These are phyloP conservation scores for Candida sanyiensis DNA, from an alignment of 805 yeast species.

Conservation along the genomic window DNA sequence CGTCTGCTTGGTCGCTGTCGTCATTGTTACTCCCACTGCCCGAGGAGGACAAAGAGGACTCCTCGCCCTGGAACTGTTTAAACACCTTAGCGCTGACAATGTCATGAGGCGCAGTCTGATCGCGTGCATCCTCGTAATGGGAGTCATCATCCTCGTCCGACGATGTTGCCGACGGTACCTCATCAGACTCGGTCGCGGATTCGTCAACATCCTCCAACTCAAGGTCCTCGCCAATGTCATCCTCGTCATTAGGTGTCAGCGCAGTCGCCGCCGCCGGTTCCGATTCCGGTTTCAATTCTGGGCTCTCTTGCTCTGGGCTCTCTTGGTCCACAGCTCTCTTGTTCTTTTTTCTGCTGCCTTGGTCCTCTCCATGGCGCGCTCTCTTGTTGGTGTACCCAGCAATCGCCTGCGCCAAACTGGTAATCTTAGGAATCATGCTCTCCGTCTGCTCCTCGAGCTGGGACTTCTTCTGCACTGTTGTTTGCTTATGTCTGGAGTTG, in stretches of 20 bases:
- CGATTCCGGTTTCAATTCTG: too few species aligned
- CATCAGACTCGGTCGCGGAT: neutral
- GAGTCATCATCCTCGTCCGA: slow-evolving; percentile 17
- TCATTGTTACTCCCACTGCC: slow-evolving; percentile 23
- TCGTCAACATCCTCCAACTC: slow-evolving; percentile 28
- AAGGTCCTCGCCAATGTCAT: slow-evolving; percentile 31
- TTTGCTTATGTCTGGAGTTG: slow-evolving; percentile 4
- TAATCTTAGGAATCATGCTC: slow-evolving; percentile 9
- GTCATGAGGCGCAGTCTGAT: slow-evolving; percentile 16
- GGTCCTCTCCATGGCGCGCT: slow-evolving; percentile 14
- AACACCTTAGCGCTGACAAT: slow-evolving; percentile 21
- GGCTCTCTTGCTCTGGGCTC: too few species aligned
- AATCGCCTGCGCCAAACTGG: slow-evolving; percentile 24
- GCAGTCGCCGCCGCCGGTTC: slow-evolving; percentile 1
- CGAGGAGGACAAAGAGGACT: too few species aligned
- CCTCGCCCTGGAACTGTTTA: slow-evolving; percentile 15
- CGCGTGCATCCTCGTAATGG: slow-evolving; percentile 18
- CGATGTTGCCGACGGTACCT: slow-evolving; percentile 3
- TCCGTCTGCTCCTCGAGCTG: slow-evolving; percentile 8
- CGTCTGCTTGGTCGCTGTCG: slow-evolving; percentile 19
- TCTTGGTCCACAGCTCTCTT: slow-evolving; percentile 19
- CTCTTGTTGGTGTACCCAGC: slow-evolving; percentile 26
- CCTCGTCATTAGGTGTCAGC: slow-evolving; percentile 8
- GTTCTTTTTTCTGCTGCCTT: slow-evolving; percentile 16
- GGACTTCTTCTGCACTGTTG: neutral